Evolutionary conservation across 495 filamentous ascomycete genomes (phyloP), one percentile per base, ranked within the genome.

Genomic region (Tuber umbilicatum): DNA sequence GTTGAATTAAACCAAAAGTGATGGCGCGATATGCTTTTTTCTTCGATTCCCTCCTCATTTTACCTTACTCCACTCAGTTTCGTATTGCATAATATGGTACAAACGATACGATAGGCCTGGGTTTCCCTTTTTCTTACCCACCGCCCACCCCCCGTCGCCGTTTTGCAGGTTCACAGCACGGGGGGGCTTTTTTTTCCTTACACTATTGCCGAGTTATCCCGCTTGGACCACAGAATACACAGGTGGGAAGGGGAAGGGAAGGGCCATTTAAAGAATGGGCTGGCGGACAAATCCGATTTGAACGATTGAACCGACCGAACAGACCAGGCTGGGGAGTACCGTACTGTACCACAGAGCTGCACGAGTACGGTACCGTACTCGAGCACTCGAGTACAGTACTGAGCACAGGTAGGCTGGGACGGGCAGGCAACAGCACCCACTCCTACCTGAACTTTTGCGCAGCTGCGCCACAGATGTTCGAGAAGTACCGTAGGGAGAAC

Each of bases 11-110:
- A 35, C 55, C 31, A 17, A 31, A 17, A 64, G 27, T 35, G 27
- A 64, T 35, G 55, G 55, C 10, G 27, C 55, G 14, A 17, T 35
- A 19, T 64, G 35, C 55, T 31, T 64, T 64, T 64, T 64, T 55
- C 14, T 35, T 35, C 12, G 10, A 17, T 55, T 64, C 55, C 55
- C 55, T 31, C 55, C 55, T 64, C 55, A 35, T 35, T 16, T 64
- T 64, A 64, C 12, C 31, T 64, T 64, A 35, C n/a, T 14, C 55
- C 55, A 12, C 50, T 55, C 2, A 14, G 55, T 64, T 64, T 64
- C 55, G 55, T 64, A 64, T 64, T 64, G 55, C 31, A 64, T 64
- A 64, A 64, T 64, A 64, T 31, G 50, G 50, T 31, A 60, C n/a
- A 60, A 14, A 31, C n/a, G 50, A n/a, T 31, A 14, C 27, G 27